A percentile compares a stretch with the other conserved stretches of the same genome.
phyloP scores from a whole-genome alignment of 1,284 basidiomycete species.

The Mrakiaceae sp. region DNA sequence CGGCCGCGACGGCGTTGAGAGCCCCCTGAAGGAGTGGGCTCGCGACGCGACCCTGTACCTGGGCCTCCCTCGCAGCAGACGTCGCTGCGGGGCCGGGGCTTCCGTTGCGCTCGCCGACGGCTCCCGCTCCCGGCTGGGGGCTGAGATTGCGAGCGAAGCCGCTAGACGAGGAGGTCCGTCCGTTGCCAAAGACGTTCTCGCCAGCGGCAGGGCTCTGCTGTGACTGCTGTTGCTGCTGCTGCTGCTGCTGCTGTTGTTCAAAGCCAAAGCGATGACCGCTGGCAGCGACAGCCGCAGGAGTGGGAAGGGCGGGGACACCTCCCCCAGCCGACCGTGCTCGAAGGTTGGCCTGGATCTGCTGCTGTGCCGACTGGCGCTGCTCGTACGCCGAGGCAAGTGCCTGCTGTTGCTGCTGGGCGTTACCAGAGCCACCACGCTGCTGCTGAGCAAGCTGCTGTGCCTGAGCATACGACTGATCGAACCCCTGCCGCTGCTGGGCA shows the following conservation, averaged over 20 bases:
- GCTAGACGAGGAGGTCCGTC: background rate
- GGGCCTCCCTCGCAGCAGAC: too few species aligned
- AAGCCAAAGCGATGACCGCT: conserved; percentile 11
- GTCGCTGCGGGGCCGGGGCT: background rate
- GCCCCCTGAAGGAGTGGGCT: background rate
- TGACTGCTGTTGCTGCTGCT: background rate
- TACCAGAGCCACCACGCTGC: too few species aligned
- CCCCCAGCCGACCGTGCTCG: conserved; percentile 7
- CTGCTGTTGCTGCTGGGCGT: conserved; percentile 9
- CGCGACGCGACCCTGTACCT: too few species aligned
- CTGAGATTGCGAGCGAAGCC: background rate
- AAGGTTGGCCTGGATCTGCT: conserved; percentile 16
- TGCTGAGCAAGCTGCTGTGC: background rate
- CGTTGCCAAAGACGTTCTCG: background rate
- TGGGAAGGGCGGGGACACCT: background rate
- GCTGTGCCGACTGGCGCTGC: conserved; percentile 15
- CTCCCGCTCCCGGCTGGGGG: background rate
- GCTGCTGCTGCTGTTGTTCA: conserved; percentile 1
- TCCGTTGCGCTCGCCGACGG: background rate
- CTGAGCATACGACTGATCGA: conserved; percentile 12
- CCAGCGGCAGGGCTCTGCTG: background rate
- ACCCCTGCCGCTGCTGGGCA: background rate
- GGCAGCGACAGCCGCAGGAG: conserved; percentile 6
- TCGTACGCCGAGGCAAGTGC: conserved; percentile 16
- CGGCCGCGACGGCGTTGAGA: background rate